Evolutionary conservation across 352 stramenopile species (phyloP).

Genomic region (Saprolegnia diclina): DNA sequence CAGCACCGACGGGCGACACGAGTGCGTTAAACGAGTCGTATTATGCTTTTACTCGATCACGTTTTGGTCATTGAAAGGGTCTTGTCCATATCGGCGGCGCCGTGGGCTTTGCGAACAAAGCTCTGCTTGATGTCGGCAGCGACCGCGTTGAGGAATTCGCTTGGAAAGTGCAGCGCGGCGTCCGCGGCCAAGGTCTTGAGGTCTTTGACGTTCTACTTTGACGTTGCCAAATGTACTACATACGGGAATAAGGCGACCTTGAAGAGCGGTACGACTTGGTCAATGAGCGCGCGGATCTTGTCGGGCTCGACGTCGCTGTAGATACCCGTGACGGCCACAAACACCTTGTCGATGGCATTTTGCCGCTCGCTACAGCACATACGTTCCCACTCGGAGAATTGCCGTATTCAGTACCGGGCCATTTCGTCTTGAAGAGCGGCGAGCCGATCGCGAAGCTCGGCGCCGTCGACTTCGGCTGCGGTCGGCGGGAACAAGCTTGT

Average conservation of each 20-base stretch:
- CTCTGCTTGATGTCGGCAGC: conserved; percentile 45
- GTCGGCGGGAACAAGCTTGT: conserved; percentile 59
- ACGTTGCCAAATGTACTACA: neutral
- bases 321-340: conserved; percentile 45
- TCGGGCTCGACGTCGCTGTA: conserved; percentile 80
- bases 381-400: neutral
- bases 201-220: conserved; percentile 65
- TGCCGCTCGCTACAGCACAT: conserved; percentile 37
- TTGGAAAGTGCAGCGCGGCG: conserved; percentile 60
- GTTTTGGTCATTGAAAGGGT: neutral
- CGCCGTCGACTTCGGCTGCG: conserved; percentile 57
- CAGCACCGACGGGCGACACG: neutral
- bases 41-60: neutral
- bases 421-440: conserved; percentile 62
- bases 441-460: conserved; percentile 47
- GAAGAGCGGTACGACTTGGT: conserved; percentile 58
- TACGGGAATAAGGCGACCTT: conserved; percentile 39
- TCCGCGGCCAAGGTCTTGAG: conserved; percentile 79
- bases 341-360: conserved; percentile 63
- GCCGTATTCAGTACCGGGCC: conserved; percentile 22
- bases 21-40: neutral
- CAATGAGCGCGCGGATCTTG: conserved; percentile 48
- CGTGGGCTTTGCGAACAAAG: conserved; percentile 38
- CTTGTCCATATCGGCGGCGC: neutral
- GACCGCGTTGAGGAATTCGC: conserved; percentile 73